Evolutionary conservation across 495 filamentous ascomycete genomes (phyloP).

Genomic region (Penicilliopsis zonata): DNA sequence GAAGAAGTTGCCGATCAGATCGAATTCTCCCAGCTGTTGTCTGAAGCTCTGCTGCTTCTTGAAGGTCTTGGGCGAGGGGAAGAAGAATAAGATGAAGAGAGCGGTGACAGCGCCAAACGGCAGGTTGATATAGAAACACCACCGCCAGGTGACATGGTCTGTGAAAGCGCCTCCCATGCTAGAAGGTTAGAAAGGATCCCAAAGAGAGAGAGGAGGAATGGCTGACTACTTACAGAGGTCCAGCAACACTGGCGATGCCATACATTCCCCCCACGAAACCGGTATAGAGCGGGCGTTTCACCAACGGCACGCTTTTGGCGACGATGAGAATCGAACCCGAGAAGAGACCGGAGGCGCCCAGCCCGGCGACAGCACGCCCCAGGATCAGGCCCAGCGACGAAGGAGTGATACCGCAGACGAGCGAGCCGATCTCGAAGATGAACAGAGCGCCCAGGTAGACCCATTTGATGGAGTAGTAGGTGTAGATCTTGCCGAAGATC

Average conservation of each 20-base stretch:
- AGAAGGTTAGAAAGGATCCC: not conserved
- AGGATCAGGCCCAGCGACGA: slow-evolving; percentile 65
- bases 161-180: slow-evolving; percentile 44
- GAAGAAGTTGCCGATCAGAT: slow-evolving; percentile 51
- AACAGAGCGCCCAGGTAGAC: slow-evolving; percentile 58
- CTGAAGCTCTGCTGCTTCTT: slow-evolving; percentile 23
- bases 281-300: slow-evolving; percentile 57
- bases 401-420: slow-evolving; percentile 69
- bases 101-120: slow-evolving; percentile 58
- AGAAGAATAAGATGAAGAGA: slow-evolving; percentile 44
- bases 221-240: slow-evolving; percentile 51
- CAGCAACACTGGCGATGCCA: slow-evolving; percentile 66
- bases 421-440: slow-evolving; percentile 79
- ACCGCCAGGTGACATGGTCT: slow-evolving; percentile 45
- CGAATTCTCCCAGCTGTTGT: slow-evolving; percentile 45
- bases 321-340: slow-evolving; percentile 75
- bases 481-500: slow-evolving; percentile 68
- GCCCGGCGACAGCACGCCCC: slow-evolving; percentile 72
- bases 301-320: slow-evolving; percentile 59
- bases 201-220: no score
- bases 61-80: slow-evolving; percentile 41
- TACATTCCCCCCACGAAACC: slow-evolving; percentile 71
- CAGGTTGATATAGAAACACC: slow-evolving; percentile 55
- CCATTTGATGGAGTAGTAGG: slow-evolving; percentile 64
- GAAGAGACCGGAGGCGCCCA: slow-evolving; percentile 78